phyloP scores from a whole-genome alignment of 139 green algal genomes.

The Closterium sp. region DNA sequence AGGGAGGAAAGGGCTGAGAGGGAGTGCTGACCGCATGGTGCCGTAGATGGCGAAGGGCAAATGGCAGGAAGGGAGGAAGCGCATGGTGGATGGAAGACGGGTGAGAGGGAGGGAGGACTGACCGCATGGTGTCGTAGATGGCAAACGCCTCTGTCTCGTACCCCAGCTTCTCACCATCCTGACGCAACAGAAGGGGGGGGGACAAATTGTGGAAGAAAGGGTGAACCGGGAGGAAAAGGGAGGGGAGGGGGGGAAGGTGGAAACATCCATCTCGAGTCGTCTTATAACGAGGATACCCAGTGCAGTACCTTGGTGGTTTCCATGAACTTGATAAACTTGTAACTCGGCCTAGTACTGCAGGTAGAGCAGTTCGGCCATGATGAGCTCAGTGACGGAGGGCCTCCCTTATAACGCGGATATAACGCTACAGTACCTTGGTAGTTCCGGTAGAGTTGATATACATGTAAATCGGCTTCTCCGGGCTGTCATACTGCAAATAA shows the following conservation, averaged over 20 bases:
- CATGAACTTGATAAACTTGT: slow-evolving; percentile 99
- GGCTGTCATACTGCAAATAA: slow-evolving; percentile 82
- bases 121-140: slow-evolving; percentile 95
- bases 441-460: slow-evolving; percentile 99
- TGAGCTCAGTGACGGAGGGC: background rate
- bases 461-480: slow-evolving; percentile 87
- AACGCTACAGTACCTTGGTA: slow-evolving; percentile 44
- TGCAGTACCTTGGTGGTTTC: slow-evolving; percentile 62
- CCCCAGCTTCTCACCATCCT: slow-evolving; percentile 84
- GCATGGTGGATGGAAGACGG: background rate
- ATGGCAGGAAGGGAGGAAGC: too few species aligned
- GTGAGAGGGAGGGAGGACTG: background rate
- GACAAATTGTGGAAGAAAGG: too few species aligned
- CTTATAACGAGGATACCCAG: background rate
- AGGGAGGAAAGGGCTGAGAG: too few species aligned
- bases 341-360: slow-evolving; percentile 74
- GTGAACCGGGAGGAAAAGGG: too few species aligned
- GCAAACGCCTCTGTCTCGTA: slow-evolving; percentile 98
- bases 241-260: too few species aligned
- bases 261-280: background rate
- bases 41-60: too few species aligned
- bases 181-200: too few species aligned
- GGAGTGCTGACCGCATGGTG: too few species aligned
- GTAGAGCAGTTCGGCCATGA: slow-evolving; percentile 79
- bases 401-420: too few species aligned